phyloP scores from a whole-genome alignment of 345 rosid genomes.

The Salix exigua region DNA sequence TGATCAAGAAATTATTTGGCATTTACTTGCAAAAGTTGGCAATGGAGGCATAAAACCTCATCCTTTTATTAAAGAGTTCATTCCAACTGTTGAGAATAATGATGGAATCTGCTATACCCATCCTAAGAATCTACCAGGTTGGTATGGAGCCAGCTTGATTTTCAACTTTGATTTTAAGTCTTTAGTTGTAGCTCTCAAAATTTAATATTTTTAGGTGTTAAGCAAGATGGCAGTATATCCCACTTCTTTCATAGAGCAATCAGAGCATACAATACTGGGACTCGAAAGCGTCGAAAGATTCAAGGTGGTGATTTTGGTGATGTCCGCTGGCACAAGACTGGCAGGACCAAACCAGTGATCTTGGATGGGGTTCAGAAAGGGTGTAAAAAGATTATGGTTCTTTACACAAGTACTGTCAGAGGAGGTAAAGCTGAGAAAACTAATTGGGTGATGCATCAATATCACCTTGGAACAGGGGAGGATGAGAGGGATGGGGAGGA shows the following conservation, averaged over 20 bases:
- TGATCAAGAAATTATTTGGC: constrained; percentile 87
- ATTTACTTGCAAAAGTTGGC: constrained; percentile 70
- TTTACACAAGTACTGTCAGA: constrained; percentile 42
- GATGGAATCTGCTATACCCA: constrained; percentile 97
- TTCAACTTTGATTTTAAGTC: background rate
- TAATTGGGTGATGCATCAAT: constrained; percentile 98
- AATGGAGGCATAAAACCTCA: constrained; percentile 45
- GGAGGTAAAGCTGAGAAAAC: constrained; percentile 85
- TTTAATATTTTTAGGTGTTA: constrained; percentile 47
- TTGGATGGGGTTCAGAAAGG: constrained; percentile 77
- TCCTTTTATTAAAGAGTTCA: constrained; percentile 77
- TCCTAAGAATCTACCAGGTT: constrained; percentile 92
- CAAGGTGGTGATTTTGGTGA: constrained; percentile 70
- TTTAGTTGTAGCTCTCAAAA: constrained; percentile 5
- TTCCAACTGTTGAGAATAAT: constrained; percentile 70
- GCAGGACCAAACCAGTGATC: constrained; percentile 74
- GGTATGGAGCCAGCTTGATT: constrained; percentile 9
- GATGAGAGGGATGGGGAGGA: constrained; percentile 87
- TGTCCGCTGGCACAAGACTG: constrained; percentile 98
- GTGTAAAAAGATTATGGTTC: constrained; percentile 94
- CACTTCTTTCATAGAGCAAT: constrained; percentile 87
- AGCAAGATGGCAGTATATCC: constrained; percentile 67
- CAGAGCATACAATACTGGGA: constrained; percentile 88
- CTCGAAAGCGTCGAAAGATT: constrained; percentile 89
- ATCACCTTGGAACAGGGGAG: constrained; percentile 85